These are phyloP conservation scores for Dichotomocladium elegans DNA, from an alignment of 371 early-diverging fungal species.

Conservation along the genomic window DNA sequence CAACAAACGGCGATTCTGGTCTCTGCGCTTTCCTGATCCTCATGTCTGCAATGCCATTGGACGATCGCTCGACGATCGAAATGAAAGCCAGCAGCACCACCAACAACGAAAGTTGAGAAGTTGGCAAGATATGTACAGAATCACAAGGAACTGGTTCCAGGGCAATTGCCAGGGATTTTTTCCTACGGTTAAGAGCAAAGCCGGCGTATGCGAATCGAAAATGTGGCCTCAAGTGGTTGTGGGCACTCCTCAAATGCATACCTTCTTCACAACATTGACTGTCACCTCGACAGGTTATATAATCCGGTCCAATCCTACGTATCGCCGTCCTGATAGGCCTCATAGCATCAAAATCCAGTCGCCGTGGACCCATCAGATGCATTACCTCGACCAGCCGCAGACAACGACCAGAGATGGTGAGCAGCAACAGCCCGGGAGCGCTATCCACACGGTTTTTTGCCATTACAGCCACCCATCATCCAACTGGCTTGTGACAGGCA, in stretches of 20 bases:
- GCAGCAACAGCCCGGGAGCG: not conserved
- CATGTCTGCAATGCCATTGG: constrained; percentile 8
- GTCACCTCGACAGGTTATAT: constrained; percentile 25
- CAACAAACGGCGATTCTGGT: constrained; percentile 29
- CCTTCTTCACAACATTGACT: constrained; percentile 40
- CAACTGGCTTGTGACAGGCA: constrained; percentile 49
- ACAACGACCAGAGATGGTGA: no score
- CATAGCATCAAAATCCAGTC: constrained; percentile 26
- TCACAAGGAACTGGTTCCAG: constrained; percentile 51
- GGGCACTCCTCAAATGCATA: constrained; percentile 52
- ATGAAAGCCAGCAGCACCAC: constrained; percentile 1
- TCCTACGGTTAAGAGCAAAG: constrained; percentile 14
- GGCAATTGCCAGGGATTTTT: constrained; percentile 42
- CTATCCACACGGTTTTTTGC: constrained; percentile 39
- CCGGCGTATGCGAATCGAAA: not conserved
- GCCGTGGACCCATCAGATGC: constrained; percentile 19
- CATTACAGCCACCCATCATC: constrained; percentile 43
- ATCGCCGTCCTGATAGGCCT: constrained; percentile 17
- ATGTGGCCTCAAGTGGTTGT: constrained; percentile 27
- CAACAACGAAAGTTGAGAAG: constrained; percentile 2
- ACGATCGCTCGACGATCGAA: not conserved
- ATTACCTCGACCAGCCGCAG: constrained; percentile 13
- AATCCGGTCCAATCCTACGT: constrained; percentile 54
- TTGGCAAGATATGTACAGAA: constrained; percentile 54
- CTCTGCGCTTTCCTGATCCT: constrained; percentile 34